phyloP scores from a whole-genome alignment of 2,329 filamentous ascomycete species.

The Juglanconis sp. region DNA sequence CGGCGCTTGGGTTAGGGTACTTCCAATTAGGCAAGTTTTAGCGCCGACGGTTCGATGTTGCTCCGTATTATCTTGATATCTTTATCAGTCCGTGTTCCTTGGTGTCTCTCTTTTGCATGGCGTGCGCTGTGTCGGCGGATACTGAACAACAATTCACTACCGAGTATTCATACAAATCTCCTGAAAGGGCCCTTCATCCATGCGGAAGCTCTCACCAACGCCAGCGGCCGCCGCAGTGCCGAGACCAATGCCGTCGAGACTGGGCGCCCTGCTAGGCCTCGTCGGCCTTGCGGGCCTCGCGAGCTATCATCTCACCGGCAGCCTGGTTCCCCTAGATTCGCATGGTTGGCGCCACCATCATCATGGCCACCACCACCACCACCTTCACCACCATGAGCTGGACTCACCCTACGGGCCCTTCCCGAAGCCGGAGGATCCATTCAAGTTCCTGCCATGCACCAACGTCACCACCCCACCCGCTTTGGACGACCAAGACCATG shows the following conservation, averaged over 20 bases:
- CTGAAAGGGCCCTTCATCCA: neutral
- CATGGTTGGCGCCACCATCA: neutral
- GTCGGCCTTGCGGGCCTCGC: neutral
- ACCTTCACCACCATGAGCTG: neutral
- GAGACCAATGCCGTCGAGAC: neutral
- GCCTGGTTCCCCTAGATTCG: neutral
- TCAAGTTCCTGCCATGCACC: slow-evolving; percentile 47
- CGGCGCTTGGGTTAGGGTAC: neutral
- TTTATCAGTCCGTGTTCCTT: no score
- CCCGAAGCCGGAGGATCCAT: slow-evolving; percentile 40
- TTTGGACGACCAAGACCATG: slow-evolving; percentile 36
- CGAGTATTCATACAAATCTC: neutral
- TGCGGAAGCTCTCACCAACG: neutral
- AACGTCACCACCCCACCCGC: slow-evolving; percentile 36
- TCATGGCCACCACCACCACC: neutral
- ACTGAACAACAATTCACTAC: no score
- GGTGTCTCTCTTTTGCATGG: no score
- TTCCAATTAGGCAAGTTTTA: neutral
- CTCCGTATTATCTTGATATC: neutral
- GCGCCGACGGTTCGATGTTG: neutral
- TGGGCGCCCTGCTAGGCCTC: neutral
- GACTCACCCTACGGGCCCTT: slow-evolving; percentile 35
- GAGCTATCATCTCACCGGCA: slow-evolving; percentile 2
- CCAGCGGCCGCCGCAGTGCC: neutral
- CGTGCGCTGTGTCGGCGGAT: no score